Percentiles rank a stretch among this genome's conserved stretches.
Conservation (phyloP, 495 filamentous ascomycete species). For the Viridothelium virens region DNA sequence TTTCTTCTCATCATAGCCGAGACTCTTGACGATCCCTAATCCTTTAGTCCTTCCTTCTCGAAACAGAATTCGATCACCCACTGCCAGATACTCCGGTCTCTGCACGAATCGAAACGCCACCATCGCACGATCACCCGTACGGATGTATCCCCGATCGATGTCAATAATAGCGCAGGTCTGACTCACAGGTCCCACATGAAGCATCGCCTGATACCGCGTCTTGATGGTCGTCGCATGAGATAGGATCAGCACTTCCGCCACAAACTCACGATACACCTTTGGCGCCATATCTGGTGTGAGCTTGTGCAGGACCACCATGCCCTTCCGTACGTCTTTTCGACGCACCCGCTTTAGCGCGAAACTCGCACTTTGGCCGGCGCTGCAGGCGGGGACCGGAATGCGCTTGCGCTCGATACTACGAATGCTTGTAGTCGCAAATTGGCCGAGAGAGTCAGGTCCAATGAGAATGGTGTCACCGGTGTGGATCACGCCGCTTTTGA, state of each 20-base stretch:
- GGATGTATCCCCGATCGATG: conserved; percentile 90
- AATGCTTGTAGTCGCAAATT: conserved; percentile 83
- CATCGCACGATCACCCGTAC: conserved; percentile 82
- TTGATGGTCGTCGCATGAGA: conserved; percentile 98
- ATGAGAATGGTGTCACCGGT: conserved; percentile 83
- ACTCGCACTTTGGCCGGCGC: conserved; percentile 85
- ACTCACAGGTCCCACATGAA: conserved; percentile 90
- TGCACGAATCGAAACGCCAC: conserved; percentile 95
- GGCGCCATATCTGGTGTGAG: conserved; percentile 34
- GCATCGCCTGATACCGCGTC: conserved; percentile 96
- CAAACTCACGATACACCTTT: conserved; percentile 85
- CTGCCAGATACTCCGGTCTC: conserved; percentile 84
- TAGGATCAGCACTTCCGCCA: conserved; percentile 92
- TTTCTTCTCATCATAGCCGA: conserved; percentile 71
- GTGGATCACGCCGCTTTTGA: conserved; percentile 82
- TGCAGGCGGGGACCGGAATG: conserved; percentile 79
- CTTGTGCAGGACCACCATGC: conserved; percentile 77
- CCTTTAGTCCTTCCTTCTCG: conserved; percentile 94
- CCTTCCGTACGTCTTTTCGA: conserved; percentile 91
- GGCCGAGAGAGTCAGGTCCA: conserved; percentile 84
- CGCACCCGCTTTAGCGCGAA: conserved; percentile 82
- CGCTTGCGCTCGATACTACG: conserved; percentile 93
- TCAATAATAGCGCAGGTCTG: conserved; percentile 98
- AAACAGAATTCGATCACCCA: conserved; percentile 86
- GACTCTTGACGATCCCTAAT: conserved; percentile 82